Evolutionary conservation across 164 flowering plant genomes (phyloP), one percentile per base, ranked within the genome.

Genomic region (Umbilicus rupestris): DNA sequence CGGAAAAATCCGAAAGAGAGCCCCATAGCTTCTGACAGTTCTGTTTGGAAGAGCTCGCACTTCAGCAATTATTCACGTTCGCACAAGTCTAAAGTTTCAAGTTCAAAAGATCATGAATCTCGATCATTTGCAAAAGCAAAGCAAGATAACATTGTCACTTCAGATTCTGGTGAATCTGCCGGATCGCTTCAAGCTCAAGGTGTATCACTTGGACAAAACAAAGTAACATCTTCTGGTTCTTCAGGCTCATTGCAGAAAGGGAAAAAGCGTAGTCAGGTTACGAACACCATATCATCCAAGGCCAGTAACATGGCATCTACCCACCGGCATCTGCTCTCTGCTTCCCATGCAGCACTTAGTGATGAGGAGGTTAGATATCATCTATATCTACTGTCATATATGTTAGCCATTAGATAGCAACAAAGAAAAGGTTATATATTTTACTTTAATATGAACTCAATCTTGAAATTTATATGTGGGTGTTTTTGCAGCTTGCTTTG

Each of bases 331-430:
- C 77, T 76, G 31, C 69, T 83, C 63, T 73, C 87, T 50, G 83
- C 63, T 67, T 67, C 85, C 70, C 72, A 83, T 69, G 78, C 92
- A 44, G 58, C 76, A 47, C 75, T 91, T 58, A 91, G 96, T 73
- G 97, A 92, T 80, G 97, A 92, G 80, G 97, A 95, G 97, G 99
- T 84, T 44, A 30, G 73, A 66, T 30, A 39, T 20, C 37, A 65
- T 37, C 64, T 31, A 11, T 60, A 60, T 30, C 19, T 30, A 60
- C 3, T 15, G 10, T 17, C 22, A 60, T n/a, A 20, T 16, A 2
- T 60, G 0, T 60, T 11, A 37, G 0, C 19, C 6, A 15, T 60
- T 37, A 15, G 39, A 19, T 30, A 12, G 31, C 11, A 28, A 6
- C 14, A 2, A 14, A 30, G 31, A 15, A 16, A 60, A 30, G 39